Conservation (phyloP, 2,329 filamentous ascomycete genomes). For the Cyphellophora attinorum region DNA sequence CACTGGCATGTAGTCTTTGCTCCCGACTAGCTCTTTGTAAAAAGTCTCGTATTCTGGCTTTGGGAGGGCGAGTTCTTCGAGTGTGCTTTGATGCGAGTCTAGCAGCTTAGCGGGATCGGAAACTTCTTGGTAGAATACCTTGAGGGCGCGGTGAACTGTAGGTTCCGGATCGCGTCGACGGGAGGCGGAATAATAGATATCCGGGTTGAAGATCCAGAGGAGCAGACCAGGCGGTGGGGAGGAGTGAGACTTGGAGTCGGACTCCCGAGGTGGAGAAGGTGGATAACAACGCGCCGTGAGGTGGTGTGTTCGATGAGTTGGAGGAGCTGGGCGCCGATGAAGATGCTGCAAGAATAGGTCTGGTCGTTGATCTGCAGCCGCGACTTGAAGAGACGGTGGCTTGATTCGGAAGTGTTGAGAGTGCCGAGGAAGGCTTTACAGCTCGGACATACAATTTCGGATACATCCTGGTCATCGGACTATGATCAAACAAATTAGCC, state of each 20-base stretch:
- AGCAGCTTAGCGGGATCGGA: constrained; percentile 25
- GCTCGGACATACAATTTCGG: constrained; percentile 20
- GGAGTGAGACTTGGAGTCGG: no score
- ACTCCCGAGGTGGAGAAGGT: constrained; percentile 20
- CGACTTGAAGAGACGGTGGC: constrained; percentile 43
- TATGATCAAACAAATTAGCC: constrained; percentile 1
- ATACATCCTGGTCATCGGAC: constrained; percentile 1
- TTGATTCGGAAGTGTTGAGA: constrained; percentile 32
- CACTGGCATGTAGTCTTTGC: constrained; percentile 36
- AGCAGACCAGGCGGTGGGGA: constrained; percentile 9
- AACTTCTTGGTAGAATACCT: constrained; percentile 42
- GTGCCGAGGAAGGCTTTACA: constrained; percentile 24
- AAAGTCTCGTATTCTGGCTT: constrained; percentile 12
- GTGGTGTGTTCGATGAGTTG: constrained; percentile 47
- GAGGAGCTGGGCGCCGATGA: constrained; percentile 46
- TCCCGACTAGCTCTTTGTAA: constrained; percentile 28
- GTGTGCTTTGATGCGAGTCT: constrained; percentile 27
- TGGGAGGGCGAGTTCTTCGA: constrained; percentile 40
- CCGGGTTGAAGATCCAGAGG: constrained; percentile 53
- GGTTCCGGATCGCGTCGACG: constrained; percentile 7
- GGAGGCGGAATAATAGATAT: constrained; percentile 46
- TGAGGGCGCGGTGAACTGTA: constrained; percentile 41
- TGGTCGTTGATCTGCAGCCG: constrained; percentile 26
- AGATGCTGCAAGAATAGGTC: constrained; percentile 24
- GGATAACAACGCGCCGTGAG: constrained; percentile 45